Evolutionary conservation across 805 yeast genomes (phyloP), one percentile per base, ranked within the genome.

Genomic region (Starmerella vaccinii): DNA sequence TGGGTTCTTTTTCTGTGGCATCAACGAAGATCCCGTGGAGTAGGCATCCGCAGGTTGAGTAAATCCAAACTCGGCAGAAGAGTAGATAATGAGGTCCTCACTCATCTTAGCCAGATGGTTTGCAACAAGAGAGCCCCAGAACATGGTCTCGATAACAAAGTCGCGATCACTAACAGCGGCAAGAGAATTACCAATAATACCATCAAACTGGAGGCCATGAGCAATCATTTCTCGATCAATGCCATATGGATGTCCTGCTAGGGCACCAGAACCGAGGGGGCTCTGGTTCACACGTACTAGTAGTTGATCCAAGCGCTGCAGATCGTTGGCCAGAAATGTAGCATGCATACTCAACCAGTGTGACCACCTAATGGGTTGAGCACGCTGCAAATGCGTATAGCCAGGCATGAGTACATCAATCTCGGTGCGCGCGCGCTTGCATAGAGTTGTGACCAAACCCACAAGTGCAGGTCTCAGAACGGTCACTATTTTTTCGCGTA

Each of bases 181-280:
- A 60, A 92, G 72, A 1, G 97, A 90, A 70, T 92, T 92, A 49
- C 97, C 97, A 71, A 92, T 89, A 43, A 86, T 88, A 4, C 88
- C 81, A 49, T 73, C 69, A 61, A 92, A 92, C 0, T 90, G 94
- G 39, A 92, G 74, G 18, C 80, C 84, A 45, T 75, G 63, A 22
- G 97, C 95, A 58, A 92, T 68, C 62, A 70, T 88, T 65, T 90
- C 95, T 65, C 99, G 77, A 69, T 92, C 97, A 58, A 92, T 86
- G n/a, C 97, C 97, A 64, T 89, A 92, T 35, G 99, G 98, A 66
- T 92, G 98, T 51, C 99, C 99, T 18, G 99, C 98, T 54, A 92
- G 76, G 7, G 99, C 99, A 61, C 99, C 99, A 5, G 90, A 81
- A 49, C 99, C 99, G 54, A 92, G 75, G 40, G 99, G 99, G 33